Evolutionary conservation across 352 stramenopile species (phyloP).

Genomic region (Phytophthora sansomeana): DNA sequence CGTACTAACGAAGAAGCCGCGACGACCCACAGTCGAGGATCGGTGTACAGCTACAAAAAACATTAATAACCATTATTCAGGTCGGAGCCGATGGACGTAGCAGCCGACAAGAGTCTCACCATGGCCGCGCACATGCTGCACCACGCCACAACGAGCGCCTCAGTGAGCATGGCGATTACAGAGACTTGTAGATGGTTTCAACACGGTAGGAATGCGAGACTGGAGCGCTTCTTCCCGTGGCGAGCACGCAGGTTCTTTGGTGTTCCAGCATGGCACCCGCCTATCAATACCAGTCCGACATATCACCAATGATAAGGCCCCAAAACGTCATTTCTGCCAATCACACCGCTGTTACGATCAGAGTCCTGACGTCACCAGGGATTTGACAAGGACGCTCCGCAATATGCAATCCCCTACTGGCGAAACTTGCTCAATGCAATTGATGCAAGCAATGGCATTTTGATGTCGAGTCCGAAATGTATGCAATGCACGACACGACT

Average conservation of each 20-base stretch:
- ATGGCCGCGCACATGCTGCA: conserved; percentile 68
- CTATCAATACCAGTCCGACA: conserved; percentile 10
- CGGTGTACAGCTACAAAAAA: conserved; percentile 53
- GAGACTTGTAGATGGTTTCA: background rate
- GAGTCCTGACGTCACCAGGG: background rate
- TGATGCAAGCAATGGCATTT: too few relatives aligned
- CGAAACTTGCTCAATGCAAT: too few relatives aligned
- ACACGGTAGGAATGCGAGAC: background rate
- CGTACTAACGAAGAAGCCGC: conserved; percentile 67
- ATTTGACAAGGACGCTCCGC: too few relatives aligned
- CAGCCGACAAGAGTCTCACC: conserved; percentile 36
- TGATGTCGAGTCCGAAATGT: background rate
- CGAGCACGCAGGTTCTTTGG: conserved; percentile 18
- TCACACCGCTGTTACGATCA: background rate
- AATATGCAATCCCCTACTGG: too few relatives aligned
- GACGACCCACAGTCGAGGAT: conserved; percentile 72
- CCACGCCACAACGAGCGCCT: conserved; percentile 67
- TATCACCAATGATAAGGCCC: conserved; percentile 4
- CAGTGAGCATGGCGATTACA: conserved; percentile 52
- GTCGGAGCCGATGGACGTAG: background rate
- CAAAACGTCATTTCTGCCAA: background rate
- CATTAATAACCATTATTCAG: conserved; percentile 15
- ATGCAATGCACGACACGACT: background rate
- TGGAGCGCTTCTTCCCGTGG: background rate
- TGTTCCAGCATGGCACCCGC: conserved; percentile 20